Percentiles rank a stretch among this genome's conserved stretches.
Evolutionary conservation across 352 stramenopile species (phyloP).

Genomic region (Halophytophthora polymorphica): DNA sequence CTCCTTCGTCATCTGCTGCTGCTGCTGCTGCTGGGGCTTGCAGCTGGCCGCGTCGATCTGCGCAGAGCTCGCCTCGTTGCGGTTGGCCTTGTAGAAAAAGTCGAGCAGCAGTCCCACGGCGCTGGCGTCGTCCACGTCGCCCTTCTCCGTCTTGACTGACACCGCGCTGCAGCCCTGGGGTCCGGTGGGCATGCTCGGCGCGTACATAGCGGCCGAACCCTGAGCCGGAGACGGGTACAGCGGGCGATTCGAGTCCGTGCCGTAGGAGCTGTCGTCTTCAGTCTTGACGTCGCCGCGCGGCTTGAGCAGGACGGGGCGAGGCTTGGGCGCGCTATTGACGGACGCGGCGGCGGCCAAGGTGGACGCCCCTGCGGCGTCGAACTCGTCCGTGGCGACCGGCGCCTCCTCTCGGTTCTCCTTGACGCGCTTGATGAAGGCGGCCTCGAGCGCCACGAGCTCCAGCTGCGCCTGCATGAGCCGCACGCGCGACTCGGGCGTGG

Average conservation of each 20-base stretch:
- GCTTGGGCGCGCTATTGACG: too few species aligned
- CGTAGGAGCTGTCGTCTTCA: constrained; percentile 25
- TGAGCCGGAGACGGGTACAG: too few species aligned
- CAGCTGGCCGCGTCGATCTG: constrained; percentile 5
- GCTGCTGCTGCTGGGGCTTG: constrained; percentile 11
- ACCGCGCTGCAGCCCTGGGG: too few species aligned
- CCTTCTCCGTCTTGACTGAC: too few species aligned
- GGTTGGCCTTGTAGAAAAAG: constrained; percentile 83
- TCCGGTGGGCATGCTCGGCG: too few species aligned
- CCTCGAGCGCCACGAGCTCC: constrained; percentile 68
- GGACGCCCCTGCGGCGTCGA: constrained; percentile 24
- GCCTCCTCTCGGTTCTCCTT: constrained; percentile 80
- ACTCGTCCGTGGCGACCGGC: constrained; percentile 48
- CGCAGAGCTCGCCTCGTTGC: constrained; percentile 42
- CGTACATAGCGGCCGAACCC: too few species aligned
- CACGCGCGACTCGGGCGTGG: constrained; percentile 60
- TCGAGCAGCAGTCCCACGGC: constrained; percentile 69
- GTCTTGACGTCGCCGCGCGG: constrained; percentile 19
- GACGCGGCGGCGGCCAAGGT: too few species aligned
- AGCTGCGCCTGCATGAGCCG: constrained; percentile 72
- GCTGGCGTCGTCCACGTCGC: constrained; percentile 53
- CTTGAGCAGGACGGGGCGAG: constrained; percentile 25
- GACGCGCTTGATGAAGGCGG: constrained; percentile 71
- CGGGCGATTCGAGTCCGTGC: too few species aligned
- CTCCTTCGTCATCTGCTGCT: constrained; percentile 33